Evolutionary conservation across 2,329 filamentous ascomycete species (phyloP), one percentile per base, ranked within the genome.

Genomic region (Mycogone perniciosa): DNA sequence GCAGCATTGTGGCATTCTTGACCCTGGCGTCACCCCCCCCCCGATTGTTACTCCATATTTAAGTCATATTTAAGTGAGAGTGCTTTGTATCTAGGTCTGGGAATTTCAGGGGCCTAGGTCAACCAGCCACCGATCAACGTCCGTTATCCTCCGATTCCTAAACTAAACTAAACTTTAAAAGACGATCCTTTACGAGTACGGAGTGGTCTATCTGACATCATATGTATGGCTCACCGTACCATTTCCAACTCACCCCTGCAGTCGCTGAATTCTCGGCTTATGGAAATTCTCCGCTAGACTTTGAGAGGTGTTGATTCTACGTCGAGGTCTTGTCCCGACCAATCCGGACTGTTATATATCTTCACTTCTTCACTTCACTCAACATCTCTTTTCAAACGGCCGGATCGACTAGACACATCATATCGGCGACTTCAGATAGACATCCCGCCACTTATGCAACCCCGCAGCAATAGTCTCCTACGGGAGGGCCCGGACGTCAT

Each of bases 11-110:
- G 20, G 20, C 44, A 46, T 33, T 20, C 31, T 20, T 47, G 4
- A 43, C 35, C 50, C 50, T 48, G 48, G 50, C 50, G 50, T 52
- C 50, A 52, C 50, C 44, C 50, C 50, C 20, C 35, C 9, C 35
- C 35, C 20, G 9, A n/a, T 20, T 20, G 3, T 38, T 40, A 20
- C 20, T 20, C 20, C 20, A 20, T 20, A 20, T 20, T 20, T 20
- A 20, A 20, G 20, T 20, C 20, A 48, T 40, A 52, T 34, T 39
- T 48, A 31, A 52, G 20, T 20, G 20, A 20, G 20, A 20, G 20
- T 20, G 20, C 20, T 20, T 20, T 20, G 20, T 20, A 20, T 20
- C 20, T 20, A 20, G 3, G 20, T 20, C 20, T 20, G 20, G 20
- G 20, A 20, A 20, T 20, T 20, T 20, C 20, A 20, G 20, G 20